Evolutionary conservation across 768 basidiomycete genomes (phyloP).

Genomic region (Boletales sp.): DNA sequence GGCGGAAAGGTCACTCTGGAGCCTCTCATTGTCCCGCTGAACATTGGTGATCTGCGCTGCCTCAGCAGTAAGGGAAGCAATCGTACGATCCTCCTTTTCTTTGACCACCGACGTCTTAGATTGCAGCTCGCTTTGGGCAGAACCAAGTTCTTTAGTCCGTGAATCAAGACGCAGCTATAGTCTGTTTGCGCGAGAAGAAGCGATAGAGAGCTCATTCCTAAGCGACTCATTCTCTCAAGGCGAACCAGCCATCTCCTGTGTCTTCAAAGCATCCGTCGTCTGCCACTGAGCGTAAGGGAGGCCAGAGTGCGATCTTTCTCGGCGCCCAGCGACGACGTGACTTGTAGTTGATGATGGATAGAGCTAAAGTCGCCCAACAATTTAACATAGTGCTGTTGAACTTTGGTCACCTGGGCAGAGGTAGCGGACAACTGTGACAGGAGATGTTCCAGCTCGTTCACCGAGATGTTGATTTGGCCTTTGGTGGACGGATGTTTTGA

Average conservation of each 20-base stretch:
- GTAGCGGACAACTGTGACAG: constrained; percentile 1
- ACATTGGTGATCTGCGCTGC: background rate
- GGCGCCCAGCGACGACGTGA: background rate
- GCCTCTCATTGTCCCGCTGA: background rate
- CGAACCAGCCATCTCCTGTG: background rate
- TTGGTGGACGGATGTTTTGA: background rate
- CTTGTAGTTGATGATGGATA: background rate
- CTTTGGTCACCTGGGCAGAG: background rate
- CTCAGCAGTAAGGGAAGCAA: background rate
- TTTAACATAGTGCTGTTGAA: background rate
- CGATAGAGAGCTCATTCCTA: background rate
- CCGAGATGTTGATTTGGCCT: background rate
- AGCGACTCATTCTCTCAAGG: background rate
- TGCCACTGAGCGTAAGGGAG: background rate
- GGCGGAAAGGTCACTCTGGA: background rate
- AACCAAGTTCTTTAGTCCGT: constrained; percentile 3
- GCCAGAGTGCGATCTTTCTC: background rate
- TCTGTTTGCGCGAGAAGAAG: background rate
- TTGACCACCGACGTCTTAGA: background rate
- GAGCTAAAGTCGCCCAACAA: background rate
- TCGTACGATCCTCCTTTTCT: background rate
- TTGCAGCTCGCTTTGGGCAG: background rate
- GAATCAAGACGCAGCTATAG: background rate
- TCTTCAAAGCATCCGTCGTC: background rate
- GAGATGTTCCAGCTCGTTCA: constrained; percentile 5